Evolutionary conservation across 176 grass and related monocot genomes (phyloP), one percentile per base, ranked within the genome.

Genomic region (Oropetium thomaeum): DNA sequence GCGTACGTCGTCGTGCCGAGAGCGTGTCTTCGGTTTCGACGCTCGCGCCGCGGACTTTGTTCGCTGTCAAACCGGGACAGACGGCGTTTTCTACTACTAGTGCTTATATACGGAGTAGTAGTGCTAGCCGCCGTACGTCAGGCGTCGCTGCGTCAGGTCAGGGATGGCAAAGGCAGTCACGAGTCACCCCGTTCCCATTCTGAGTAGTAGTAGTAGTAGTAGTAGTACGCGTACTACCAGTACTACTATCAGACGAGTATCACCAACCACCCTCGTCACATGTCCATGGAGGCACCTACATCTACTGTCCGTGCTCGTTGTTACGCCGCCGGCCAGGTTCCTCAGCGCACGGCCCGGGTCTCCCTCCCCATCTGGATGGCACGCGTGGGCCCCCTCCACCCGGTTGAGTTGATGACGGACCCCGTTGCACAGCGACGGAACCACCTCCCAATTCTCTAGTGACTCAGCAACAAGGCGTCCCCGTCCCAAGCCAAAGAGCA

Each of bases 361-460:
- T n/a, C n/a, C n/a, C 32, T 28, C 17, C 31, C 32, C 40, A 3
- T 40, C 23, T 8, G 20, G 58, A 34, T 39, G 22, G 43, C 69
- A 25, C 8, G 60, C 44, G n/a, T n/a, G 51, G 61, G 69, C 4
- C 30, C 45, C 2, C 15, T 1, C 31, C 1, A 0, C 22, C 30
- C 28, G 3, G 20, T n/a, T 0, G 12, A 22, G 20, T n/a, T 0
- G 12, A 22, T 5, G 58, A 26, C 31, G 62, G 39, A 7, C 31
- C 52, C 26, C 38, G 38, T 41, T 7, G 45, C 49, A 92, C 86
- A 89, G 83, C 25, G 47, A 83, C 39, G 83, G 86, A 76, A 92
- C 90, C 90, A 86, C 86, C 89, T 71, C 82, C 58, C 6, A 62
- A 51, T 49, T 16, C 4, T n/a, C n/a, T n/a, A n/a, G n/a, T n/a